These are phyloP conservation scores for Fusarium napiforme DNA, from an alignment of 2,329 filamentous ascomycete species.

Conservation along the genomic window DNA sequence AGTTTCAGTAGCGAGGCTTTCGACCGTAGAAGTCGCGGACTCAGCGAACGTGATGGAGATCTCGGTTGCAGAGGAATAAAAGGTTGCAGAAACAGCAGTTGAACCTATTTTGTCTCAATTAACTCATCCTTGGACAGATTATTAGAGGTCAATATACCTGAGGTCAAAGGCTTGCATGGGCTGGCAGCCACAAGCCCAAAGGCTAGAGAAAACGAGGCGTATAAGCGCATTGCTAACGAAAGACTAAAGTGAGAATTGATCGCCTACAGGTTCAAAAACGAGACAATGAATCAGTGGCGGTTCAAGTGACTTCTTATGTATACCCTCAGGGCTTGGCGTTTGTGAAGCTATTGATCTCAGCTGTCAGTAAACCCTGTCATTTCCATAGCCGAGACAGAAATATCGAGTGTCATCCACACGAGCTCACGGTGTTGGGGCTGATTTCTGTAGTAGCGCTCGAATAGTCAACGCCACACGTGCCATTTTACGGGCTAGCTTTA, in stretches of 20 bases:
- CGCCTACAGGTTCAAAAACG: neutral
- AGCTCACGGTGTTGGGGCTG: neutral
- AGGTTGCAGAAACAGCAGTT: neutral
- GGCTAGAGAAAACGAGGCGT: neutral
- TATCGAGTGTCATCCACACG: neutral
- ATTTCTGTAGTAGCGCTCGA: accelerated
- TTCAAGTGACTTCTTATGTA: neutral
- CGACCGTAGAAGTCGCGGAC: neutral
- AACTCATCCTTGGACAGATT: accelerated
- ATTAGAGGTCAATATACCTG: neutral
- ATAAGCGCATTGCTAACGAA: neutral
- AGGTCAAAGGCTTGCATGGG: neutral
- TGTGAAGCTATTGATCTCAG: neutral
- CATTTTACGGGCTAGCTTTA: neutral
- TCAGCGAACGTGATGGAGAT: neutral
- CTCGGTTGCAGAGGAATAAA: accelerated
- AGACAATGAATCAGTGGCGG: neutral
- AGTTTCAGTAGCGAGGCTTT: neutral
- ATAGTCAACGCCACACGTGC: neutral
- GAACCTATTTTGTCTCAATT: neutral
- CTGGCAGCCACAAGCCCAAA: neutral
- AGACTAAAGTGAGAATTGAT: neutral
- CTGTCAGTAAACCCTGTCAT: neutral
- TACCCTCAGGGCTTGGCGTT: neutral
- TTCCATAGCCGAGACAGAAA: neutral